A percentile compares a stretch with the other conserved stretches of the same genome.
Conservation (phyloP, 2,329 filamentous ascomycete species). For the Scopulariopsis brevicaulis region DNA sequence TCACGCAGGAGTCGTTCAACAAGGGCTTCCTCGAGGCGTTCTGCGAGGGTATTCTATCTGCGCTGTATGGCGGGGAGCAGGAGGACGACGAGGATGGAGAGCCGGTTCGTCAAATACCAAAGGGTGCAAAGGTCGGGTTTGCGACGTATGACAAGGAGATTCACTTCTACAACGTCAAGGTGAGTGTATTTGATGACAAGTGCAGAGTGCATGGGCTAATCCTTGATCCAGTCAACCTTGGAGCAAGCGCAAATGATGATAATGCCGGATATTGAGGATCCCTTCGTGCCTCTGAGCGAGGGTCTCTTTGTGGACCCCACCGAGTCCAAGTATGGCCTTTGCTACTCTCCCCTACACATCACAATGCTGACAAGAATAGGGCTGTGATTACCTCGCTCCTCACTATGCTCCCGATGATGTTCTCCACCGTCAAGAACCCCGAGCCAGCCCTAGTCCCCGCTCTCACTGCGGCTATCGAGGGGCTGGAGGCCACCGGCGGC, state of each 20-base stretch:
- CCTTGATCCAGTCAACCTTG: slow-evolving; percentile 46
- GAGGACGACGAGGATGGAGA: slow-evolving; percentile 39
- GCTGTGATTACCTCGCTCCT: slow-evolving; percentile 82
- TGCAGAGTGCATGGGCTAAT: slow-evolving; percentile 10
- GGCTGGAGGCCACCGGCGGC: slow-evolving; percentile 76
- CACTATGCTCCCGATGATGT: slow-evolving; percentile 71
- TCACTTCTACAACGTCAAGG: slow-evolving; percentile 93
- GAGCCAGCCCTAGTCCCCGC: slow-evolving; percentile 81
- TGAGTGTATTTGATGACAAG: slow-evolving; percentile 28
- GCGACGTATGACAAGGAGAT: slow-evolving; percentile 94
- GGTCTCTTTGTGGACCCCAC: slow-evolving; percentile 92
- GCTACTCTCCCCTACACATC: background rate
- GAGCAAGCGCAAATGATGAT: slow-evolving; percentile 96
- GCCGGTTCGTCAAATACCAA: slow-evolving; percentile 50
- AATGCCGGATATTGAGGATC: slow-evolving; percentile 94
- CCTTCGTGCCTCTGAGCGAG: slow-evolving; percentile 84
- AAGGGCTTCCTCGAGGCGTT: slow-evolving; percentile 85
- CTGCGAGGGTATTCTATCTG: slow-evolving; percentile 75
- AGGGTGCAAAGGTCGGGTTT: slow-evolving; percentile 81
- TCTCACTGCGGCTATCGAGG: slow-evolving; percentile 72
- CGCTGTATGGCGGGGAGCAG: slow-evolving; percentile 64
- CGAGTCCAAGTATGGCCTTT: slow-evolving; percentile 58
- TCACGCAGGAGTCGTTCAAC: slow-evolving; percentile 82
- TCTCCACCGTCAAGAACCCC: slow-evolving; percentile 77
- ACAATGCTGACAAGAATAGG: slow-evolving; percentile 23